Evolutionary conservation across 148 eudicot species (phyloP).

Genomic region (Rheum nobile): DNA sequence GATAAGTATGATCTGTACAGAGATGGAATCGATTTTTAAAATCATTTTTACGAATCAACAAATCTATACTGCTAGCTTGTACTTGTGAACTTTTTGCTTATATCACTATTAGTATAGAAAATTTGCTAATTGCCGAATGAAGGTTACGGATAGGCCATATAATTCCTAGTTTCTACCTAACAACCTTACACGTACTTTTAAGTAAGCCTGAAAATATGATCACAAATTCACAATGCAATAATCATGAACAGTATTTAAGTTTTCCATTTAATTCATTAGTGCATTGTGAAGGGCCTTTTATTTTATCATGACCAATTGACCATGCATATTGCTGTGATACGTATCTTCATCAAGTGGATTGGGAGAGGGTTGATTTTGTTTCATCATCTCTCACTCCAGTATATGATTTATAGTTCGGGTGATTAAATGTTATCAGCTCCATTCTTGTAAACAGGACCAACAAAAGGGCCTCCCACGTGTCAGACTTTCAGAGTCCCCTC

Average conservation of each 20-base stretch:
- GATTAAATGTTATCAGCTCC: not conserved
- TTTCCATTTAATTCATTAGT: too few species aligned
- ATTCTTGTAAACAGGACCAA: conserved; percentile 29
- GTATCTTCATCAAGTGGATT: not conserved
- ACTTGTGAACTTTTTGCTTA: not conserved
- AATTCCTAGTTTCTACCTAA: not conserved
- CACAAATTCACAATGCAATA: not conserved
- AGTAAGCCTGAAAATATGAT: not conserved
- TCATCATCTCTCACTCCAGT: not conserved
- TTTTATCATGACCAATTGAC: not conserved
- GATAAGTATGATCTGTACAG: not conserved
- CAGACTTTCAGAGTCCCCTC: conserved; percentile 27
- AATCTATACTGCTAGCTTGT: not conserved
- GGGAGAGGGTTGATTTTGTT: not conserved
- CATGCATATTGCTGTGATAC: not conserved
- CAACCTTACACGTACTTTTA: not conserved
- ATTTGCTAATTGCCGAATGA: not conserved
- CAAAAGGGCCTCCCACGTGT: conserved; percentile 29
- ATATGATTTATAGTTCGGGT: not conserved
- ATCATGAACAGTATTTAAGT: too few species aligned
- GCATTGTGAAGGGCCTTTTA: not conserved
- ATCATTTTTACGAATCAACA: not conserved
- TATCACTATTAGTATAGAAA: not conserved
- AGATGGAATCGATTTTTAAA: not conserved
- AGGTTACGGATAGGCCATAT: not conserved